A percentile compares a stretch with the other conserved stretches of the same genome.
These are phyloP conservation scores for Metschnikowia colocasiae DNA, from an alignment of 805 yeast genomes.

Conservation along the genomic window DNA sequence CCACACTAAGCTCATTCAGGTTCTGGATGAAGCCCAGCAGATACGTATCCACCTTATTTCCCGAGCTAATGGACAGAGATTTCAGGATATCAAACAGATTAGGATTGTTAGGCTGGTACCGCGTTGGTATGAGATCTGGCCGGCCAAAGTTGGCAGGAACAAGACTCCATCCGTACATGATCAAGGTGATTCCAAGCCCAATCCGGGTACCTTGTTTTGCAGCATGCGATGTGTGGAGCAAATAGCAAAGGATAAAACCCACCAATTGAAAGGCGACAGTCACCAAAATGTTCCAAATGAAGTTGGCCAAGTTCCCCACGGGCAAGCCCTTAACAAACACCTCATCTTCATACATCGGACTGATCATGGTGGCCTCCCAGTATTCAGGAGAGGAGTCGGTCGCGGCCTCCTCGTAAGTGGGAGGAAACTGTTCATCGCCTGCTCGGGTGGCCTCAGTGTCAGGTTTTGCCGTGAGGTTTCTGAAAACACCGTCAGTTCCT, in stretches of 20 bases:
- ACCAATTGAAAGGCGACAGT: constrained; percentile 90
- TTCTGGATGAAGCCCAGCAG: constrained; percentile 28
- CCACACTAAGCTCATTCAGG: constrained; percentile 22
- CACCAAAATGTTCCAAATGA: constrained; percentile 85
- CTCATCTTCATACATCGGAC: constrained; percentile 81
- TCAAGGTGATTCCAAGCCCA: constrained; percentile 82
- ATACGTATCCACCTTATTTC: constrained; percentile 28
- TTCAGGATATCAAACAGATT: constrained; percentile 31
- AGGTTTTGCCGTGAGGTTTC: constrained; percentile 89
- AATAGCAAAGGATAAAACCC: constrained; percentile 86
- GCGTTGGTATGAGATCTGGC: constrained; percentile 31
- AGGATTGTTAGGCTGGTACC: constrained; percentile 34
- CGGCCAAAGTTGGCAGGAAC: constrained; percentile 40
- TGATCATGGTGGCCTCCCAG: constrained; percentile 86
- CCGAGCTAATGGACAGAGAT: constrained; percentile 24
- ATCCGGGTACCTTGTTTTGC: constrained; percentile 93
- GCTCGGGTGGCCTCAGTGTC: constrained; percentile 41
- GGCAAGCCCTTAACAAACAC: constrained; percentile 93
- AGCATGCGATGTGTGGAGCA: constrained; percentile 94
- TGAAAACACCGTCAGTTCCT: constrained; percentile 84
- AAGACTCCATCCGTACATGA: constrained; percentile 53
- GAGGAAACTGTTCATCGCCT: constrained; percentile 57
- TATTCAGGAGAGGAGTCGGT: constrained; percentile 93
- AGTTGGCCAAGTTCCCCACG: constrained; percentile 85
- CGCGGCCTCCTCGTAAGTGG: constrained; percentile 92